phyloP scores from a whole-genome alignment of 177 flowering plant species.

The Vitis hybrid region DNA sequence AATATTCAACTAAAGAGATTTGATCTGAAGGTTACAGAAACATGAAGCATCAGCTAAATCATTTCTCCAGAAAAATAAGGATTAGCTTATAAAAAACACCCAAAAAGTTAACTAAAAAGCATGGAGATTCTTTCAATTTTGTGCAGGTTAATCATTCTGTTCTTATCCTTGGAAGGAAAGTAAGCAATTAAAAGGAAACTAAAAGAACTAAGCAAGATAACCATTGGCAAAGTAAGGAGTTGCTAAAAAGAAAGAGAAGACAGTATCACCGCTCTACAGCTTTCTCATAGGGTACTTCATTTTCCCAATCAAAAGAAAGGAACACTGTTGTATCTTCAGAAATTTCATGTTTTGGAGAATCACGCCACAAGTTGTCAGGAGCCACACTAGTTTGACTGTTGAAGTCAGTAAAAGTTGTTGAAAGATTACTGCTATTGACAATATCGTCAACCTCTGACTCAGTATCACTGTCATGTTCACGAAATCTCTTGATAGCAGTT shows the following conservation, averaged over 20 bases:
- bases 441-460: slow-evolving; percentile 84
- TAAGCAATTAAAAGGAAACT: not conserved
- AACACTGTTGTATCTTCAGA: slow-evolving; percentile 51
- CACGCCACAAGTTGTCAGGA: slow-evolving; percentile 34
- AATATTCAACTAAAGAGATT: no score
- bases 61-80: no score
- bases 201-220: not conserved
- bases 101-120: no score
- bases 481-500: slow-evolving; percentile 61
- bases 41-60: no score
- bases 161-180: no score
- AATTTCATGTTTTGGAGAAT: slow-evolving; percentile 43
- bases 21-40: no score
- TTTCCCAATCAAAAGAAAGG: slow-evolving; percentile 93
- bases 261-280: slow-evolving; percentile 78
- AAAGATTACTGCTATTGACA: slow-evolving; percentile 33
- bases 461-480: slow-evolving; percentile 78
- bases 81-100: no score
- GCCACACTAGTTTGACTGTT: slow-evolving; percentile 28
- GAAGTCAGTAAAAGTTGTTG: slow-evolving; percentile 40
- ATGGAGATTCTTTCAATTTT: no score
- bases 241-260: not conserved
- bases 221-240: not conserved
- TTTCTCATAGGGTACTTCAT: slow-evolving; percentile 90
- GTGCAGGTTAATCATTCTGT: no score